These are phyloP conservation scores for Pseudocercospora macadamiae DNA, from an alignment of 2,329 filamentous ascomycete genomes.

Conservation along the genomic window DNA sequence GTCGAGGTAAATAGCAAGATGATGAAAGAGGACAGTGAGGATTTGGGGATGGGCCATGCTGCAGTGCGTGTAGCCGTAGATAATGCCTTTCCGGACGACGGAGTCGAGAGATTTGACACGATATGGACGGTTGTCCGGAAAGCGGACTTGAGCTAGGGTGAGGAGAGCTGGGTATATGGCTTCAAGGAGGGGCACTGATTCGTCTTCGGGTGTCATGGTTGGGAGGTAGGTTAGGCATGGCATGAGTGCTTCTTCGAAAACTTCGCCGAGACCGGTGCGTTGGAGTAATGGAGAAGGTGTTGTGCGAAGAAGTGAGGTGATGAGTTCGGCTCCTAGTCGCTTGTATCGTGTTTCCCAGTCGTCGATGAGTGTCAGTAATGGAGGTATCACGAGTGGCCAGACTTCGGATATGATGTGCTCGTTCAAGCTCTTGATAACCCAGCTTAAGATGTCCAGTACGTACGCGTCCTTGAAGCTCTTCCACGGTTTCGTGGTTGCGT, in stretches of 20 bases:
- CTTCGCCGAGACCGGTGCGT: constrained; percentile 65
- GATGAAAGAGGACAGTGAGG: constrained; percentile 58
- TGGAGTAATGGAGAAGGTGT: constrained; percentile 59
- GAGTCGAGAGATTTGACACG: constrained; percentile 47
- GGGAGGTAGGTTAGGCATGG: constrained; percentile 78
- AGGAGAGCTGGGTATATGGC: constrained; percentile 70
- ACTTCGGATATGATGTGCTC: constrained; percentile 56
- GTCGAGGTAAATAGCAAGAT: constrained; percentile 55
- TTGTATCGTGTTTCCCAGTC: constrained; percentile 61
- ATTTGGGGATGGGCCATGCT: constrained; percentile 59
- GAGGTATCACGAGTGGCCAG: constrained; percentile 72
- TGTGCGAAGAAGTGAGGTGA: constrained; percentile 58
- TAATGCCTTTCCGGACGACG: constrained; percentile 47
- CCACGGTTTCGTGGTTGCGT: constrained; percentile 60
- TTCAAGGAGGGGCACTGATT: constrained; percentile 66
- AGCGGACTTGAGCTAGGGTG: constrained; percentile 54
- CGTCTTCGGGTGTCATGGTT: constrained; percentile 71
- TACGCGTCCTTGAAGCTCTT: constrained; percentile 56
- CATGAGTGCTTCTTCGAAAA: constrained; percentile 70
- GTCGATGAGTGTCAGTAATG: constrained; percentile 70
- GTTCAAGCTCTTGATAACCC: constrained; percentile 59
- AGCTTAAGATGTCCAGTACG: constrained; percentile 61
- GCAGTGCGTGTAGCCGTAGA: constrained; percentile 57
- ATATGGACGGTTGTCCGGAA: constrained; percentile 33
- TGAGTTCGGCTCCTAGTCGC: constrained; percentile 58